Conservation (phyloP, 116 monocot species). For the Papilionanthe hybrid region DNA sequence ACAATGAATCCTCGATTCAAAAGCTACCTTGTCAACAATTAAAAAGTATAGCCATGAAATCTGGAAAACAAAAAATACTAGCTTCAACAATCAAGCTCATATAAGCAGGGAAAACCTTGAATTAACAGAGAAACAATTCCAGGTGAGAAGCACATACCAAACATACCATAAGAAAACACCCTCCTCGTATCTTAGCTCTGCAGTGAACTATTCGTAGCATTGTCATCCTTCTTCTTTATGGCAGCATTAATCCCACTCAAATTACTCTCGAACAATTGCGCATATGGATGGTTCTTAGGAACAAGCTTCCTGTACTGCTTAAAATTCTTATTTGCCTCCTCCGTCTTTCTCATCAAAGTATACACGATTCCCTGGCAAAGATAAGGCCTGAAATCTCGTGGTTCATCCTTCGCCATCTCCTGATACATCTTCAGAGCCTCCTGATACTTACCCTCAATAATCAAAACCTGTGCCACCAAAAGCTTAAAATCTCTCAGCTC, state of each 20-base stretch:
- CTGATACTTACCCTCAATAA: constrained; percentile 38
- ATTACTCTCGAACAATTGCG: constrained; percentile 26
- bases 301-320: constrained; percentile 46
- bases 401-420: constrained; percentile 47
- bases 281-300: constrained; percentile 46
- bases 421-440: constrained; percentile 39
- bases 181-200: not conserved
- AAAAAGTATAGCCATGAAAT: no score
- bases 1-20: no score
- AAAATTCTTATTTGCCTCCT: constrained; percentile 48
- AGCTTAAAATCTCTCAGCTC: constrained; percentile 45
- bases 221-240: constrained; percentile 2
- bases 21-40: no score
- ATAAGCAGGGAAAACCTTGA: not conserved
- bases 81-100: not conserved
- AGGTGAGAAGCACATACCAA: not conserved
- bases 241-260: constrained; percentile 10
- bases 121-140: not conserved
- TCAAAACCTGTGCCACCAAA: constrained; percentile 38
- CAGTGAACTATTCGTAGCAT: constrained; percentile 27
- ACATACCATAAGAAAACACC: not conserved
- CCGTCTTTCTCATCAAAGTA: constrained; percentile 34
- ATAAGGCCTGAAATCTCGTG: constrained; percentile 55
- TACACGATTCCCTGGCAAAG: constrained; percentile 53
- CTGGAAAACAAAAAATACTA: not conserved